Evolutionary conservation across 2,329 filamentous ascomycete genomes (phyloP), one percentile per base, ranked within the genome.

Genomic region (Pestalotiopsis sp.): DNA sequence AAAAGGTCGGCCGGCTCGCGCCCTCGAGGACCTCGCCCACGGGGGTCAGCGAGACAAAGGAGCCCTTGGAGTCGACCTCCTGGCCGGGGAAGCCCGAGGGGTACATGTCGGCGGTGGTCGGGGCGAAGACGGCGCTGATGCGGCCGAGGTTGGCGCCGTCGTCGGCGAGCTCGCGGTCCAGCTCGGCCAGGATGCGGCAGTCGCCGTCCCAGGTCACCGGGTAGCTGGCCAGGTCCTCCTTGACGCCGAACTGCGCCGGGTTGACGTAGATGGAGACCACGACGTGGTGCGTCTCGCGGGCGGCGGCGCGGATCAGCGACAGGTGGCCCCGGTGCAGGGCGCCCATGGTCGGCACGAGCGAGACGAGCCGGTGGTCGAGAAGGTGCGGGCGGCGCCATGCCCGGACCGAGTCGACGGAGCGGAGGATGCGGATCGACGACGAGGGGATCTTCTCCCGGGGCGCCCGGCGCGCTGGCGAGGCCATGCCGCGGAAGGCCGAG

Each of bases 261-360:
- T 99, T 99, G 76, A 99, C 93, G 80, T 95, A 99, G 74, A 98
- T 91, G 78, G 92, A 94, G 68, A 99, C 93, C 71, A 98, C 91
- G 68, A 98, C 93, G 74, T 94, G 89, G 72, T 93, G 92, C 82
- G 94, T 96, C 75, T 97, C 94, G 62, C 86, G 84, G 1, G 95
- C 95, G 3, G 96, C 96, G 74, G 91, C 88, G 69, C 94, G 92
- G 76, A 97, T 92, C 25, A 99, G 87, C 3, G 93, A 92, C 65
- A 97, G 82, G 81, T 99, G 96, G 56, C 96, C 96, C 67, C 90
- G 88, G 81, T 99, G 96, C n/a, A 99, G 87, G 64, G 96, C 96
- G 71, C 96, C 96, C 96, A 99, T 98, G 39, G 96, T 99, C 1
- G 96, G 96, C 45, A 99, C 94, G 36, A 99, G 89, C 69, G 92